Evolutionary conservation across 2,329 filamentous ascomycete genomes (phyloP).

Genomic region (Trematosphaeria pertusa): DNA sequence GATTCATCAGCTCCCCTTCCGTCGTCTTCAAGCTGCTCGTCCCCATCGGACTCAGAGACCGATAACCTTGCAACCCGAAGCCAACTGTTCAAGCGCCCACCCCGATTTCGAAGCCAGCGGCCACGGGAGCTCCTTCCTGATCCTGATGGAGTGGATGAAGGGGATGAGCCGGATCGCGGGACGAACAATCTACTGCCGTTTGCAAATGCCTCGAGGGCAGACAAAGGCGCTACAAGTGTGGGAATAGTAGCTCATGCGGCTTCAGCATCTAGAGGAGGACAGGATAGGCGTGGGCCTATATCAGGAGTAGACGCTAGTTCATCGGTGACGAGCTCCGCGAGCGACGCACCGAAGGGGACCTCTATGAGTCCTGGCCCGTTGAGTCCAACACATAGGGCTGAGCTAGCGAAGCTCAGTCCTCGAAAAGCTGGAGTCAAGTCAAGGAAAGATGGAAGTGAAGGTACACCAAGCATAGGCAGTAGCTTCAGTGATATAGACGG

Average conservation of each 20-base stretch:
- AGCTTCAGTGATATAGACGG: constrained; percentile 87
- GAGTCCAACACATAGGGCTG: constrained; percentile 64
- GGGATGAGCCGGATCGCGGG: constrained; percentile 64
- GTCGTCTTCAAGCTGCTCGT: constrained; percentile 38
- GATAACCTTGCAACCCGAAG: constrained; percentile 51
- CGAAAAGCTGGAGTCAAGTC: constrained; percentile 41
- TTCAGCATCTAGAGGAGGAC: neutral
- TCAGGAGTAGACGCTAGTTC: constrained; percentile 50
- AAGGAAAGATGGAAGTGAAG: constrained; percentile 42
- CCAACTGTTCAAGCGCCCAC: constrained; percentile 53
- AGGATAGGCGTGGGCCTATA: no score
- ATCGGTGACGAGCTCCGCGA: constrained; percentile 61
- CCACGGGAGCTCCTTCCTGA: constrained; percentile 36
- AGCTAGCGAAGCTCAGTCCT: constrained; percentile 64
- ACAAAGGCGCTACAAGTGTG: constrained; percentile 7
- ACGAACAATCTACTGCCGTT: constrained; percentile 52
- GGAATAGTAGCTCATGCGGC: neutral
- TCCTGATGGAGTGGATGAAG: constrained; percentile 42
- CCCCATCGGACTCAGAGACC: constrained; percentile 42
- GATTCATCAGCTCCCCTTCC: constrained; percentile 31
- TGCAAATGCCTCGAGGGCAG: constrained; percentile 35
- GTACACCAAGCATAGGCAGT: constrained; percentile 63
- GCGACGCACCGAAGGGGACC: constrained; percentile 31
- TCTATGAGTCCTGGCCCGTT: constrained; percentile 37
- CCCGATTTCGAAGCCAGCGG: constrained; percentile 43